Evolutionary conservation across 1,139 yeast genomes (phyloP).

Genomic region (Kazachstania sp.): DNA sequence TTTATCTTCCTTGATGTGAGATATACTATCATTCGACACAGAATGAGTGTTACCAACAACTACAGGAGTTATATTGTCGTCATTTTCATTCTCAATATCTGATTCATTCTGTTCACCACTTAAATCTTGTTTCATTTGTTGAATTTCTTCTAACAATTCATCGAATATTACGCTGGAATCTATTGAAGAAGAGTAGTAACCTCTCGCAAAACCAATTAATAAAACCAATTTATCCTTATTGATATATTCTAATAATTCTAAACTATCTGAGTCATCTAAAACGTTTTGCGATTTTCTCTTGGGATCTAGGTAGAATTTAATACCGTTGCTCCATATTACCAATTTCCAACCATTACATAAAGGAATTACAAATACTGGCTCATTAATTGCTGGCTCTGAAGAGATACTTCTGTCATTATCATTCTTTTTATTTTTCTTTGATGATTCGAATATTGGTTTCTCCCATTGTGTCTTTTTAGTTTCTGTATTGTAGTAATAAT

Average conservation of each 20-base stretch:
- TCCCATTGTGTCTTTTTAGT: constrained; percentile 79
- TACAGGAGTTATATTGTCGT: too few species aligned
- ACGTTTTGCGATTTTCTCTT: constrained; percentile 33
- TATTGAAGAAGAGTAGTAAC: constrained; percentile 22
- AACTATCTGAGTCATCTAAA: constrained; percentile 32
- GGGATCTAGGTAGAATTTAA: constrained; percentile 37
- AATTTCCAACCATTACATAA: constrained; percentile 34
- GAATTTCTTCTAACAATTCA: constrained; percentile 15
- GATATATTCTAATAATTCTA: constrained; percentile 26
- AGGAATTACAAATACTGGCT: constrained; percentile 15
- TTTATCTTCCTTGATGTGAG: neutral
- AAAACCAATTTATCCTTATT: constrained; percentile 33
- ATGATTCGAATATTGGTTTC: constrained; percentile 43
- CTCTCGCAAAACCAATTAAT: constrained; percentile 41
- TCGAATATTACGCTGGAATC: constrained; percentile 19
- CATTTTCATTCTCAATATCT: neutral
- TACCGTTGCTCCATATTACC: constrained; percentile 38
- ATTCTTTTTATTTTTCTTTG: neutral
- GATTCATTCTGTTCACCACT: constrained; percentile 2
- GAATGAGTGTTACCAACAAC: neutral
- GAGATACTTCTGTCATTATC: neutral
- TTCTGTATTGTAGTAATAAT: constrained; percentile 59
- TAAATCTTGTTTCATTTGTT: constrained; percentile 10
- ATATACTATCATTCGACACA: neutral
- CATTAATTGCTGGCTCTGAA: neutral